Evolutionary conservation across 2,329 filamentous ascomycete species (phyloP), one percentile per base, ranked within the genome.

Genomic region (Byssothecium circinans): DNA sequence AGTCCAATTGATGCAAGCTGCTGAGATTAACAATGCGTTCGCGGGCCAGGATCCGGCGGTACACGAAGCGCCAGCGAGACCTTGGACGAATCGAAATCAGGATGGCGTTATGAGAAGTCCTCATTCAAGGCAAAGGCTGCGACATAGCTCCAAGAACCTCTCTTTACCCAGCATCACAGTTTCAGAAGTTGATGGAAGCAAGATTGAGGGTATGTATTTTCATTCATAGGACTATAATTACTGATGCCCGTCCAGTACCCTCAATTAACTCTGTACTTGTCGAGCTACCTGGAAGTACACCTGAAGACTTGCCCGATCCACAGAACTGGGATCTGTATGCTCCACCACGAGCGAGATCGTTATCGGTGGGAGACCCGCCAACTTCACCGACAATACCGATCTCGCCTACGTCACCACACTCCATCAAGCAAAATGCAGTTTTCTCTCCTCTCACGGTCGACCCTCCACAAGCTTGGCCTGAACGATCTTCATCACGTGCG

Each of bases 271-370:
- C 55, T 12, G n/a, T 35, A 17, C 60, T 55, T 4, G 51, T 51
- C 2, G 64, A 67, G 34, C 54, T 67, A 27, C 58, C 57, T n/a
- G 64, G 64, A 32, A 64, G 64, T 40, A 65, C 52, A 4, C 63
- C 63, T 15, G 55, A 55, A 29, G 57, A 65, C 37, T 39, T 61
- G 15, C 44, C 43, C 8, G 18, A 53, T 17, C 37, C 43, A 10
- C 44, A 58, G 4, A 53, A 51, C 25, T 43, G 36, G 40, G 53
- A 57, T 17, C 40, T 50, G 2, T 54, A 57, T 29, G 38, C 20
- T 6, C 23, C 36, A 6, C 45, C 48, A 17, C n/a, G 20, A 25
- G 23, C 19, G 12, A 19, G 36, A 17, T 39, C 36, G 12, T 18
- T 39, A n/a, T 39, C 36, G n/a, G 22, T 25, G 12, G 23, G 36